Evolutionary conservation across 2,329 filamentous ascomycete species (phyloP).

Genomic region (Ophiocordyceps sinensis): DNA sequence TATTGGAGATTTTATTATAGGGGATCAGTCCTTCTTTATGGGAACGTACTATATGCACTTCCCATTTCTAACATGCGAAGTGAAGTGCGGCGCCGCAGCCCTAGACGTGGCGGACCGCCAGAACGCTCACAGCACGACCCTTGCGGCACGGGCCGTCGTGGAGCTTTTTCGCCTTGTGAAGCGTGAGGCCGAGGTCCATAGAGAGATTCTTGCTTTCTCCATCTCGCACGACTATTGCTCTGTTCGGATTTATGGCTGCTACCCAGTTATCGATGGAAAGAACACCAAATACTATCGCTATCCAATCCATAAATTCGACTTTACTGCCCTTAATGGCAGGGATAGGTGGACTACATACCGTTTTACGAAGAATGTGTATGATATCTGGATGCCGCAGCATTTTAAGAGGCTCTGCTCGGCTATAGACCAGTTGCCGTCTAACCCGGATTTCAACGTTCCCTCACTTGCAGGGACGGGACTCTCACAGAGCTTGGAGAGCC

Average conservation of each 20-base stretch:
- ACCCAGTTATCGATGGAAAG: conserved; percentile 20
- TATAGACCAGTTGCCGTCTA: conserved; percentile 2
- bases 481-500: not conserved
- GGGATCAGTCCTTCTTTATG: conserved; percentile 26
- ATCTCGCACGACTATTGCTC: conserved; percentile 16
- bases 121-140: conserved; percentile 25
- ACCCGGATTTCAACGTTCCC: not conserved
- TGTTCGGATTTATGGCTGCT: conserved; percentile 25
- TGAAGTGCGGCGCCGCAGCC: conserved; percentile 23
- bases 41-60: conserved; percentile 32
- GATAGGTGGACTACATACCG: conserved; percentile 3
- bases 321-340: conserved; percentile 9
- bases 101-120: conserved; percentile 24
- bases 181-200: conserved; percentile 21
- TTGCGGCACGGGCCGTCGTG: conserved; percentile 22
- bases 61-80: conserved; percentile 32
- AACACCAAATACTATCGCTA: conserved; percentile 22
- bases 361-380: conserved; percentile 2
- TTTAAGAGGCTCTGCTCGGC: conserved; percentile 2
- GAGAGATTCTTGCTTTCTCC: conserved; percentile 28
- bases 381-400: conserved; percentile 3
- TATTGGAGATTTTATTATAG: conserved; percentile 15
- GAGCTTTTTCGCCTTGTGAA: conserved; percentile 23
- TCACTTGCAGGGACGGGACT: not conserved
- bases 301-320: conserved; percentile 17